Conservation (phyloP, 1,284 basidiomycete species). For the Macrocystidia cucumis region DNA sequence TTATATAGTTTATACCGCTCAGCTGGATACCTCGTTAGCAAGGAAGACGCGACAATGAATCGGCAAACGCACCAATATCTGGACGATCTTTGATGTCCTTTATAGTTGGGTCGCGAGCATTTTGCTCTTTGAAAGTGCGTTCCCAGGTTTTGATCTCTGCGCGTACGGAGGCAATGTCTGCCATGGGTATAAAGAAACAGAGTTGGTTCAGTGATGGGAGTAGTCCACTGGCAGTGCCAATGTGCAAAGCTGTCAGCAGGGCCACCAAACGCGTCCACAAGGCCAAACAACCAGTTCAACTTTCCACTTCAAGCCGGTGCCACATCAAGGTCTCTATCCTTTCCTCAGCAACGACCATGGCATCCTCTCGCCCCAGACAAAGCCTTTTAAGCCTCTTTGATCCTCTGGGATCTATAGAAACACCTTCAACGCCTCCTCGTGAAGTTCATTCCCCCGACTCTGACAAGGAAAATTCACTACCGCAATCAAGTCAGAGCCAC, state of each 20-base stretch:
- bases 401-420: conserved; percentile 29
- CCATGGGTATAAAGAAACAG: conserved; percentile 19
- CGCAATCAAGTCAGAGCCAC: conserved; percentile 21
- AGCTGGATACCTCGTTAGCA: conserved; percentile 34
- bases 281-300: conserved; percentile 23
- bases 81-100: conserved; percentile 72
- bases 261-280: conserved; percentile 28
- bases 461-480: conserved; percentile 54
- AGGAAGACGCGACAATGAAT: conserved; percentile 13
- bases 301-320: too few relatives aligned
- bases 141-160: conserved; percentile 83
- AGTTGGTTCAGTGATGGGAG: conserved; percentile 1
- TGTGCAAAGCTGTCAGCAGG: too few relatives aligned
- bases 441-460: conserved; percentile 24
- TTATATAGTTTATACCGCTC: conserved; percentile 82
- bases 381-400: conserved; percentile 53
- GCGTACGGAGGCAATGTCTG: conserved; percentile 45
- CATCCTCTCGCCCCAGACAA: conserved; percentile 22
- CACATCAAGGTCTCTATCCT: conserved; percentile 1
- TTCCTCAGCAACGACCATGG: conserved; percentile 11
- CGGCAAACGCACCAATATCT: conserved; percentile 54
- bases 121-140: conserved; percentile 53
- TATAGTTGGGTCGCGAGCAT: conserved; percentile 62
- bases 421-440: too few relatives aligned
- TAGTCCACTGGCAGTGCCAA: too few relatives aligned